phyloP scores from a whole-genome alignment of 1,139 yeast genomes.

The Hyphopichia burtonii region DNA sequence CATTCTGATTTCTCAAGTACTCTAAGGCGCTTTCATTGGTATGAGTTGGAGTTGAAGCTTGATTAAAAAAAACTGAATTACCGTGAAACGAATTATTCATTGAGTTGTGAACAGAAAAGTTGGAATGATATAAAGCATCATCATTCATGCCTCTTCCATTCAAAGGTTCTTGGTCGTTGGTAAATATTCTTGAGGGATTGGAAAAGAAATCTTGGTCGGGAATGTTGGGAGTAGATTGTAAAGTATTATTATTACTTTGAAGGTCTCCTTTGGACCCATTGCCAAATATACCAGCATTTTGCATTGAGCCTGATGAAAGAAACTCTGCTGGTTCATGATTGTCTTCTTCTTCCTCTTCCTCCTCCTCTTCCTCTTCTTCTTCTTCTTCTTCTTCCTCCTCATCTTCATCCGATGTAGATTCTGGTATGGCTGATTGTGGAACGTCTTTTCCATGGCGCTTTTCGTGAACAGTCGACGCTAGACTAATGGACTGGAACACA shows the following conservation, averaged over 20 bases:
- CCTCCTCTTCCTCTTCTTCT: conserved; percentile 13
- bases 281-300: background rate
- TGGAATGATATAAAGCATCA: background rate
- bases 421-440: conserved; percentile 7
- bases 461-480: conserved; percentile 13
- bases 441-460: background rate
- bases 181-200: conserved; percentile 17
- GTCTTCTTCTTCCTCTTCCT: conserved; percentile 14
- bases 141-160: conserved; percentile 2
- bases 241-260: conserved; percentile 2
- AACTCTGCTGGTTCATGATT: conserved; percentile 32
- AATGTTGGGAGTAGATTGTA: conserved; percentile 6
- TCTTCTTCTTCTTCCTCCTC: conserved; percentile 15
- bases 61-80: conserved; percentile 3
- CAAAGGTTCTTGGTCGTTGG: background rate
- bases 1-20: conserved; percentile 29
- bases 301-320: conserved; percentile 17
- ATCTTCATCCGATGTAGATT: conserved; percentile 19
- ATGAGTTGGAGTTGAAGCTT: conserved; percentile 5
- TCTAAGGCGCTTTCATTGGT: conserved; percentile 25
- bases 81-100: conserved; percentile 1
- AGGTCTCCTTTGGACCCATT: background rate
- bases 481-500: conserved; percentile 15
- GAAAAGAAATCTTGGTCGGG: conserved; percentile 20
- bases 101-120: background rate